Conservation (phyloP, 1,284 basidiomycete genomes). For the Fomitopsis palustris region DNA sequence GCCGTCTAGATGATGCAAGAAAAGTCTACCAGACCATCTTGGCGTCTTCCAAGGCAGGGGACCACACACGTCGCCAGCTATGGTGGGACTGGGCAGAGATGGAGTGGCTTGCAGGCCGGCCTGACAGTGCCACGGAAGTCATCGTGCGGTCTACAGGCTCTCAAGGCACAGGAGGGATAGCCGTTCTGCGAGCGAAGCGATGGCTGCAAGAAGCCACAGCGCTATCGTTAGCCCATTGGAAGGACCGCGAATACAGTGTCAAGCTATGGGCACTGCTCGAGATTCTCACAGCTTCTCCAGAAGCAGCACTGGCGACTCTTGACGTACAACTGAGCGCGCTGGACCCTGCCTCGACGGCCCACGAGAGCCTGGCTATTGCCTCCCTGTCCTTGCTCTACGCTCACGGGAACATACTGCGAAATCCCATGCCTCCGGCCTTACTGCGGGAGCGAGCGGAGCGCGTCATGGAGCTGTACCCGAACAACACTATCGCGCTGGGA, state of each 20-base stretch:
- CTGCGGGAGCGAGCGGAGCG: conserved; percentile 56
- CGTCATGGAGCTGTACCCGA: conserved; percentile 60
- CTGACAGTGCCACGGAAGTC: conserved; percentile 48
- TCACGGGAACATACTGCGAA: conserved; percentile 51
- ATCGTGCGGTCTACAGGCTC: conserved; percentile 52
- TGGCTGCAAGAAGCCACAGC: conserved; percentile 46
- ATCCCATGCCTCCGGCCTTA: conserved; percentile 54
- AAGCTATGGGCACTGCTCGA: conserved; percentile 64
- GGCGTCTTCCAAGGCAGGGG: conserved; percentile 34
- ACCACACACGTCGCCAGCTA: conserved; percentile 43
- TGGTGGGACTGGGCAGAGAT: conserved; percentile 92
- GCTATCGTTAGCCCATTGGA: conserved; percentile 37
- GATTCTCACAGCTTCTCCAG: conserved; percentile 45
- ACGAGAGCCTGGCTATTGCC: conserved; percentile 61
- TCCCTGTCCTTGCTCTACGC: conserved; percentile 62
- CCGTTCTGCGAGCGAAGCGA: conserved; percentile 56
- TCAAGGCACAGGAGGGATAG: conserved; percentile 47
- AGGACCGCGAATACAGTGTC: conserved; percentile 58
- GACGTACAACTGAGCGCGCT: conserved; percentile 38
- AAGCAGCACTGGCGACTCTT: conserved; percentile 42
- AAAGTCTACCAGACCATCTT: conserved; percentile 76
- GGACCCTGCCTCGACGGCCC: conserved; percentile 28
- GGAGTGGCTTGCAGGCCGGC: conserved; percentile 71
- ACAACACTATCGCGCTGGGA: conserved; percentile 72
- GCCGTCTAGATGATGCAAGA: conserved; percentile 69